phyloP scores from a whole-genome alignment of 208 protist species.

The Crithidia sp. region DNA sequence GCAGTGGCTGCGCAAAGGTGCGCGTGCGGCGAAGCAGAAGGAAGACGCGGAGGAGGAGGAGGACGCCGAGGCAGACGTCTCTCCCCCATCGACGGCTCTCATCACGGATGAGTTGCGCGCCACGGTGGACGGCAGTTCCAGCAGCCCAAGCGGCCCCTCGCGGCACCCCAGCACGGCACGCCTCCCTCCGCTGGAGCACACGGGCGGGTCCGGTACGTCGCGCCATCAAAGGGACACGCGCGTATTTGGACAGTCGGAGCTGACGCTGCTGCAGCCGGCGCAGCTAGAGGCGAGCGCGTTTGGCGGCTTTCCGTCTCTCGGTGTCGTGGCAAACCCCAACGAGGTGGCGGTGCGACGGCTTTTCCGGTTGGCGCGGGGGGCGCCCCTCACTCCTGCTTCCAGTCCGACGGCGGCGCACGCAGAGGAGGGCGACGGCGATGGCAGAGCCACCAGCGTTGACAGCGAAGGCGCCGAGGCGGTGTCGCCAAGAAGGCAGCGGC shows the following conservation, averaged over 20 bases:
- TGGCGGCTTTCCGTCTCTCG: not conserved
- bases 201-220: not conserved
- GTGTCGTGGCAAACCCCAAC: constrained; percentile 18
- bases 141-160: no score
- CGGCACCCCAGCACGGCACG: not conserved
- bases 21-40: not conserved
- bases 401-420: not conserved
- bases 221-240: not conserved
- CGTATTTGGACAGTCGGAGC: not conserved
- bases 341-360: constrained; percentile 27
- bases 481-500: no score
- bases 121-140: not conserved
- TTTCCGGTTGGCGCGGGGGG: constrained; percentile 13
- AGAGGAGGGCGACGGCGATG: not conserved
- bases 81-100: not conserved
- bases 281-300: not conserved
- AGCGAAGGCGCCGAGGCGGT: not conserved
- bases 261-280: not conserved
- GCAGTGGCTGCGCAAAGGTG: constrained; percentile 27
- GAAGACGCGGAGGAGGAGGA: not conserved
- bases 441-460: not conserved
- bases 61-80: not conserved
- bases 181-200: not conserved
- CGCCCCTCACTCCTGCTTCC: not conserved
- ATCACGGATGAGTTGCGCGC: not conserved